Evolutionary conservation across 192 early-diverging fungal genomes (phyloP).

Genomic region (Gryganskiella cystojenkinii): DNA sequence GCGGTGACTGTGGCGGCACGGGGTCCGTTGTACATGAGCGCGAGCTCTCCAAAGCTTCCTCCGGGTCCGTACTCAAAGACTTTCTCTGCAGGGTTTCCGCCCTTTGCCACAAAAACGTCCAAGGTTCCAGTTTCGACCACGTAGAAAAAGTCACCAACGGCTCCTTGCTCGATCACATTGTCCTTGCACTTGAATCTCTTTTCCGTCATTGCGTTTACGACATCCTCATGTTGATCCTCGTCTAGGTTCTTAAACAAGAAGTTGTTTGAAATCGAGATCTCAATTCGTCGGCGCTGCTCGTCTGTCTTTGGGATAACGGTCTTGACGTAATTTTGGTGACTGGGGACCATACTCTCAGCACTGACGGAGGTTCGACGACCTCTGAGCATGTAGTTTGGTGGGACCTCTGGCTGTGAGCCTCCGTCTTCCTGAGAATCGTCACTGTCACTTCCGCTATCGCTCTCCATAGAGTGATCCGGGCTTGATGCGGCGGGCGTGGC

Average conservation of each 20-base stretch:
- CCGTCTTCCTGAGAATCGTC: slow-evolving; percentile 69
- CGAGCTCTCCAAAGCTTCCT: slow-evolving; percentile 97
- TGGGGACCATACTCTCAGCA: slow-evolving; percentile 97
- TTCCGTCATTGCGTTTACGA: slow-evolving; percentile 97
- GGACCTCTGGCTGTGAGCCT: slow-evolving; percentile 65
- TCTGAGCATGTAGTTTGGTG: slow-evolving; percentile 76
- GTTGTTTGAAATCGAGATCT: slow-evolving; percentile 83
- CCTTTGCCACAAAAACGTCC: slow-evolving; percentile 88
- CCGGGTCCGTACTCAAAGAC: slow-evolving; percentile 85
- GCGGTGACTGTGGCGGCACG: slow-evolving; percentile 95
- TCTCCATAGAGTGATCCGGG: slow-evolving; percentile 62
- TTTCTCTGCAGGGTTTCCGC: slow-evolving; percentile 71
- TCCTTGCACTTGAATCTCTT: slow-evolving; percentile 77
- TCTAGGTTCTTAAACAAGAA: slow-evolving; percentile 95
- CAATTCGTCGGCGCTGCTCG: slow-evolving; percentile 87
- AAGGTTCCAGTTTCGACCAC: slow-evolving; percentile 95
- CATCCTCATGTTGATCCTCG: slow-evolving; percentile 95
- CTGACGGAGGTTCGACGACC: slow-evolving; percentile 94
- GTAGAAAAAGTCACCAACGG: slow-evolving; percentile 97
- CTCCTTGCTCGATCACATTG: slow-evolving; percentile 92
- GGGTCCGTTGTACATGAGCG: slow-evolving; percentile 99
- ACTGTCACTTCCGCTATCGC: slow-evolving; percentile 58
- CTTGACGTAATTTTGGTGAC: slow-evolving; percentile 84
- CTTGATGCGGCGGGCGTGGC: slow-evolving; percentile 56
- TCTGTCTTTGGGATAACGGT: slow-evolving; percentile 89